Evolutionary conservation across 2,329 filamentous ascomycete species (phyloP), one percentile per base, ranked within the genome.

Genomic region (Aspergillus felis): DNA sequence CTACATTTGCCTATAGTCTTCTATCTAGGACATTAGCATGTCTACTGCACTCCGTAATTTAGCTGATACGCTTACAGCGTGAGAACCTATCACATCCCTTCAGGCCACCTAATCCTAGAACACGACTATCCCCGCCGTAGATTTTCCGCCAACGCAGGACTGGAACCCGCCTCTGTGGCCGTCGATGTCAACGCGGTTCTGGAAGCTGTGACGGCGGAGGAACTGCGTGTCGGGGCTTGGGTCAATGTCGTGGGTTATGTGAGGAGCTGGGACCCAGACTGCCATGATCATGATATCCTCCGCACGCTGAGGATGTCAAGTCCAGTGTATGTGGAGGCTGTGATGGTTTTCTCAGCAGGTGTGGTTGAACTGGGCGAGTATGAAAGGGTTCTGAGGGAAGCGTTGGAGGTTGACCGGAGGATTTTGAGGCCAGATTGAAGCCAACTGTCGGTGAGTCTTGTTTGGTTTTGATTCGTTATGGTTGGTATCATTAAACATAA

Each of bases 201-300:
- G 4, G 82, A 87, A 66, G 81, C 77, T 9, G 75, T 94, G 57
- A 84, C 83, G 22, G 75, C 81, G 24, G 82, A 87, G 56, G 81
- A 89, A 52, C 82, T 89, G 53, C 81, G 86, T 52, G 77, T 89
- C 27, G 93, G 93, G n/a, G 82, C 88, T 58, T 97, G 92, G 92
- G 75, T 97, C 51, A 96, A 97, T 70, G 82, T 97, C 3, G 84
- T 97, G 63, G 93, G 92, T 5, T 95, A 95, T 71, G 79, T 92
- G 58, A 81, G 78, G 44, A n/a, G 20, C 12, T 25, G n/a, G 17
- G 17, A 17, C 38, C n/a, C 17, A 22, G 38, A 20, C 14, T 14
- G 17, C 28, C 22, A 27, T 27, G 49, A 46, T 47, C 51, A 53
- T 35, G 70, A 70, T 47, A 46, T 44, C 10, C n/a, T 29, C 7